A percentile compares a stretch with the other conserved stretches of the same genome.
Conservation (phyloP, 768 basidiomycete genomes). For the Russula sp. region DNA sequence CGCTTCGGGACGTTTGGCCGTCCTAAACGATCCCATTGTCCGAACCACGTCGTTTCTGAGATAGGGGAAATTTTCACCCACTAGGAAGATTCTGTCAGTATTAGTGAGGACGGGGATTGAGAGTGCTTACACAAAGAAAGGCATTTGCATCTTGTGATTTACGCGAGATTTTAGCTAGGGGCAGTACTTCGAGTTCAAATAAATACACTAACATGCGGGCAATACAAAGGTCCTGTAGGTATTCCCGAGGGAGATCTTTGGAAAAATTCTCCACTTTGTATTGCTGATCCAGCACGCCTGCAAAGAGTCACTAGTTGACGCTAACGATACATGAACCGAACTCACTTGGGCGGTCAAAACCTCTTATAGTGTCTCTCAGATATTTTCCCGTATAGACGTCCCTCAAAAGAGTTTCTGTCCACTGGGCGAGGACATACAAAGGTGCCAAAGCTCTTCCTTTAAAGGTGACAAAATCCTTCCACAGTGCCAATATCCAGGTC, state of each 20-base stretch:
- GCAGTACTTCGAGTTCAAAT: neutral
- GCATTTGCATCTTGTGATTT: slow-evolving; percentile 18
- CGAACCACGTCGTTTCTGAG: slow-evolving; percentile 7
- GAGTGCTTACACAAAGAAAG: slow-evolving; percentile 18
- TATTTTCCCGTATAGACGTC: slow-evolving; percentile 23
- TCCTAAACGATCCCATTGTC: neutral
- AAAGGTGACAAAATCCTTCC: slow-evolving; percentile 23
- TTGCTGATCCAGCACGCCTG: neutral
- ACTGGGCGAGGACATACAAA: slow-evolving; percentile 1
- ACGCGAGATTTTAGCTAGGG: neutral
- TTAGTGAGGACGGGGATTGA: neutral
- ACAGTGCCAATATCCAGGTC: slow-evolving; percentile 45
- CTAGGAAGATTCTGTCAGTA: neutral
- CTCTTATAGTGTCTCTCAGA: neutral
- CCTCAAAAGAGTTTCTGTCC: slow-evolving; percentile 6
- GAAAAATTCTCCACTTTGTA: slow-evolving; percentile 2
- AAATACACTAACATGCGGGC: slow-evolving; percentile 14
- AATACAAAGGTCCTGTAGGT: slow-evolving; percentile 16
- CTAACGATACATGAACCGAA: neutral
- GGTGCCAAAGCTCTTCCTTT: neutral
- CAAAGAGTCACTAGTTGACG: neutral
- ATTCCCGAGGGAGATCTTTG: slow-evolving; percentile 1
- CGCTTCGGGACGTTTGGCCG: neutral
- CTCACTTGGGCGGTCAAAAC: neutral
- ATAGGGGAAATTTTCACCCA: slow-evolving; percentile 14